Evolutionary conservation across 1,284 basidiomycete genomes (phyloP).

Genomic region (Tylopilus sp.): DNA sequence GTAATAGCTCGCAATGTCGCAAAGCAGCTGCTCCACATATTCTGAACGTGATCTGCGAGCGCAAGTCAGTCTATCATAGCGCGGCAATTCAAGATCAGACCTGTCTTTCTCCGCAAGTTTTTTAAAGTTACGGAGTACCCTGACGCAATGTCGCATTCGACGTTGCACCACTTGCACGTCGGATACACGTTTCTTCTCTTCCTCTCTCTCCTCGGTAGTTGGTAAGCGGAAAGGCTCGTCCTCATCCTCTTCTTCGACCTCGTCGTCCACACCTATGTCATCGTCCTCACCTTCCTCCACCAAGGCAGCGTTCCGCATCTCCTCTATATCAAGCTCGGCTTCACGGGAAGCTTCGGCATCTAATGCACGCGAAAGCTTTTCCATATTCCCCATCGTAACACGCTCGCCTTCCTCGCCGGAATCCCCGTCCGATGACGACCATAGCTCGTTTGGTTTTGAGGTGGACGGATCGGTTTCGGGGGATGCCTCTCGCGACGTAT

Average conservation of each 20-base stretch:
- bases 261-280: slow-evolving; percentile 51
- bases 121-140: slow-evolving; percentile 74
- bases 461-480: slow-evolving; percentile 16
- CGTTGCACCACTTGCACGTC: slow-evolving; percentile 83
- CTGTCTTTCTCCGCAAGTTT: slow-evolving; percentile 63
- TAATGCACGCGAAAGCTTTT: slow-evolving; percentile 66
- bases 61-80: slow-evolving; percentile 17
- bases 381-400: slow-evolving; percentile 72
- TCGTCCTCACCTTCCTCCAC: slow-evolving; percentile 50
- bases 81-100: slow-evolving; percentile 36
- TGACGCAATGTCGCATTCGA: slow-evolving; percentile 85
- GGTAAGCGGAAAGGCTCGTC: slow-evolving; percentile 69
- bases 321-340: slow-evolving; percentile 63
- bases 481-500: slow-evolving; percentile 18
- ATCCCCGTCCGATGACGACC: slow-evolving; percentile 43
- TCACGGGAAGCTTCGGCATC: slow-evolving; percentile 63
- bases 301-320: slow-evolving; percentile 51
- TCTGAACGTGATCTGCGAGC: slow-evolving; percentile 73
- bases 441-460: slow-evolving; percentile 20
- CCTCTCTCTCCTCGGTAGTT: slow-evolving; percentile 76
- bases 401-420: slow-evolving; percentile 49
- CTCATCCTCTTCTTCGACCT: slow-evolving; percentile 53
- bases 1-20: slow-evolving; percentile 91
- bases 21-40: slow-evolving; percentile 82
- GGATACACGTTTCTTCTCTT: slow-evolving; percentile 69